Conservation (phyloP, 139 green algal genomes). For the Tetradesmus obliquus region DNA sequence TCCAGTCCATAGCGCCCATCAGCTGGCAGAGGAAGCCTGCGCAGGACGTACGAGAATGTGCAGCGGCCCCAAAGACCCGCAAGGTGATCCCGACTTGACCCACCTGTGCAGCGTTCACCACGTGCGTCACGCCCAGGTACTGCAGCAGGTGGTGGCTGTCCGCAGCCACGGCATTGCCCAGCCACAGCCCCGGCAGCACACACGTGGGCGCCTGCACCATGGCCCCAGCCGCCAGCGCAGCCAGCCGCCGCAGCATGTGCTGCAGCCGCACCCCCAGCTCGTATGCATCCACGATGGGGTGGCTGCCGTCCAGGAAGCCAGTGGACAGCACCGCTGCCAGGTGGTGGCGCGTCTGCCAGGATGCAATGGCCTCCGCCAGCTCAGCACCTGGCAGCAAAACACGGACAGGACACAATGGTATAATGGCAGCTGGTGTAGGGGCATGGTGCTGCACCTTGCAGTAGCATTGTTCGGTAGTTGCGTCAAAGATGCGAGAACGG, state of each 20-base stretch:
- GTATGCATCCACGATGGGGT: conserved; percentile 88
- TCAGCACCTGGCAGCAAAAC: conserved; percentile 15
- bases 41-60: too few species aligned
- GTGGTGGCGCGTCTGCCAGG: conserved; percentile 76
- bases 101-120: conserved; percentile 89
- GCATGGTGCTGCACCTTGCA: background rate
- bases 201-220: conserved; percentile 63
- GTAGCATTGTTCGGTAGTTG: background rate
- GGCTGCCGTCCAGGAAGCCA: conserved; percentile 85
- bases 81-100: background rate
- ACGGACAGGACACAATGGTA: background rate
- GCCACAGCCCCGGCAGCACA: conserved; percentile 75
- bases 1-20: background rate
- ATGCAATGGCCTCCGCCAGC: conserved; percentile 66
- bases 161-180: conserved; percentile 83
- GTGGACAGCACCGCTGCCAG: conserved; percentile 76
- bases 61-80: too few species aligned
- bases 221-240: conserved; percentile 72
- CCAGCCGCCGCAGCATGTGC: conserved; percentile 87
- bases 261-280: conserved; percentile 86
- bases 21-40: background rate
- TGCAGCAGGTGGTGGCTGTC: conserved; percentile 78
- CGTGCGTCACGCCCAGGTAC: conserved; percentile 88
- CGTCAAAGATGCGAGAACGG: background rate
- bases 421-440: background rate